These are phyloP conservation scores for Miamiensis avidus DNA, from an alignment of 169 alveolate genomes.

Conservation along the genomic window DNA sequence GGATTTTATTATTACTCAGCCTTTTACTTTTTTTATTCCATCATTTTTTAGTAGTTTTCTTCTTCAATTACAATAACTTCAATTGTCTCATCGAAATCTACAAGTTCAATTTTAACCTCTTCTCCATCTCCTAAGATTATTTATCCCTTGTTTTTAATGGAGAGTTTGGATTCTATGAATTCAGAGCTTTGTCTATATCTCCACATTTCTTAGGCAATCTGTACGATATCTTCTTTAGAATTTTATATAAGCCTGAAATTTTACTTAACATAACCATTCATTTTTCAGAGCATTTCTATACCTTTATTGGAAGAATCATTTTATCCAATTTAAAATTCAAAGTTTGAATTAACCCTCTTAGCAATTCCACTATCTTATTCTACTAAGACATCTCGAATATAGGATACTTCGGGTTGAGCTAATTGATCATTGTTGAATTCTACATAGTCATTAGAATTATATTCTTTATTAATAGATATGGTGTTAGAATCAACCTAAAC, in stretches of 20 bases:
- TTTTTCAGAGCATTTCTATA: background rate
- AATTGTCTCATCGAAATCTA: background rate
- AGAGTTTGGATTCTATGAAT: background rate
- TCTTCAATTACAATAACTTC: no score
- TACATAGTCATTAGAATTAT: background rate
- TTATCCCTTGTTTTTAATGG: background rate
- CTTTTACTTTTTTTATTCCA: background rate
- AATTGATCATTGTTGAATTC: background rate
- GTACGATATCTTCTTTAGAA: background rate
- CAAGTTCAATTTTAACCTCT: background rate
- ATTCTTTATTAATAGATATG: background rate
- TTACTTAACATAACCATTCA: background rate
- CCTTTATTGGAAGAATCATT: no score
- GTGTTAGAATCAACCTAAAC: background rate
- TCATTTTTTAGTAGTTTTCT: background rate
- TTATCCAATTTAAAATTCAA: no score
- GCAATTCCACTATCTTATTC: background rate
- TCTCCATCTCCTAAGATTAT: background rate
- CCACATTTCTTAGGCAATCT: background rate
- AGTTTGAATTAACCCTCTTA: background rate
- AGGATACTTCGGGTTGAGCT: background rate
- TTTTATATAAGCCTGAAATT: background rate
- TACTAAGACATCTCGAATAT: background rate
- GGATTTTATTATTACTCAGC: no score
- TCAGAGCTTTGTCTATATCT: background rate